Evolutionary conservation across 441 rosid genomes (phyloP), one percentile per base, ranked within the genome.

Genomic region (Geranium incanum): DNA sequence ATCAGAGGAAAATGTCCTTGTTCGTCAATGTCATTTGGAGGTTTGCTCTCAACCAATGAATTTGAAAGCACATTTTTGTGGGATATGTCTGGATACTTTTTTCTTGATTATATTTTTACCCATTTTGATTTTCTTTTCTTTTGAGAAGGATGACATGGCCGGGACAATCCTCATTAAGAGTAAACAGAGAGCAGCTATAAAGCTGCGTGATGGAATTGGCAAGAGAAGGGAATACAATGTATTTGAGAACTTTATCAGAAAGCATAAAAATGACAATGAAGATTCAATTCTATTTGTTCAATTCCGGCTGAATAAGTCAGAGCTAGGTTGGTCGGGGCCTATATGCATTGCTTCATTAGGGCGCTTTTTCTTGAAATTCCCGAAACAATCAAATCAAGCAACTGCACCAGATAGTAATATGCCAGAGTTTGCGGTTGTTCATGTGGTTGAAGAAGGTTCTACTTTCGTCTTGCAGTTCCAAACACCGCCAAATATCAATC

Each of bases 241-340:
- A 74, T 89, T 95, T 76, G 99, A 95, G 81, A 92, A 87, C 74
- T 72, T 89, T 67, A 90, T 95, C 80, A 84, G 81, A 79, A 95
- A 87, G 82, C 99, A 95, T 79, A 84, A 83, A 81, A 84, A 81
- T 76, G 85, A 84, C 77, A 73, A 68, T 41, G 89, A 87, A 66
- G 83, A 85, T 72, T 76, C 90, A 38, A 64, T 82, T 80, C 70
- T 75, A 70, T 84, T 78, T 81, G 83, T 92, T 75, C 97, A 92
- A 83, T 90, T 92, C 80, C 89, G 66, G 72, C 74, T 83, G 74
- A 77, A 83, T 81, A 86, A 85, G 59, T 80, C 89, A 76, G 85
- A 84, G 65, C 76, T 83, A 74, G 77, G 85, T 77, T 95, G 97
- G 99, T 95, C 99, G 18, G 97, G 99, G 19, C 99, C 99, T 73